These are phyloP conservation scores for Volutella citrinella DNA, from an alignment of 2,329 filamentous ascomycete species.

Conservation along the genomic window DNA sequence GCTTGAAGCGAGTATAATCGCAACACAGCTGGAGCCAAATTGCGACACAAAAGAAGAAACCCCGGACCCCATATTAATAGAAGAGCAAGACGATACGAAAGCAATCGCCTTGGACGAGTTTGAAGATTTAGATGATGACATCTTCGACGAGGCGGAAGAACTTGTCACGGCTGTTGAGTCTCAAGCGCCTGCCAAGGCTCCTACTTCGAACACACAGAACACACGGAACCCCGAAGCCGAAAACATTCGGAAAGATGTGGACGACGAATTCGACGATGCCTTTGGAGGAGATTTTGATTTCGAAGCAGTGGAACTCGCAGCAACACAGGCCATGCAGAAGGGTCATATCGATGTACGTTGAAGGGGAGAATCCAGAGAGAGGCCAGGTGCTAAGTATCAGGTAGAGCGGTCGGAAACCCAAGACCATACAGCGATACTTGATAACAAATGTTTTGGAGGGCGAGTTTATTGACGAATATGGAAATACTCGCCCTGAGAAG, in stretches of 20 bases:
- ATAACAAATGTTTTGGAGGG: conserved; percentile 71
- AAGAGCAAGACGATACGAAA: not conserved
- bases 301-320: conserved; percentile 70
- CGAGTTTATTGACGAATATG: conserved; percentile 63
- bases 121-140: conserved; percentile 63
- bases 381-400: conserved; percentile 59
- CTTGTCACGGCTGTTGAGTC: conserved; percentile 20
- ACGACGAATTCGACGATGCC: conserved; percentile 36
- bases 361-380: conserved; percentile 19
- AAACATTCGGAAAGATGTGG: no score
- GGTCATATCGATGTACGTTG: conserved; percentile 34
- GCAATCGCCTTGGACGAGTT: conserved; percentile 59
- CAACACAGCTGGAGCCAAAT: conserved; percentile 28
- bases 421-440: conserved; percentile 82
- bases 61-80: conserved; percentile 1
- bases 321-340: conserved; percentile 60
- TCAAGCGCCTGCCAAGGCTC: conserved; percentile 15
- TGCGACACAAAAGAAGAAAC: no score
- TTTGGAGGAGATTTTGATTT: conserved; percentile 75
- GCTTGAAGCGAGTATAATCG: conserved; percentile 44
- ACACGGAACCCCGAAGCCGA: no score
- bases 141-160: conserved; percentile 46
- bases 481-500: conserved; percentile 65
- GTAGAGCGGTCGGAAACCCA: conserved; percentile 65
- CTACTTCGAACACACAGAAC: no score